These are phyloP conservation scores for Pyrenopolyporus hunteri DNA, from an alignment of 495 filamentous ascomycete genomes.

Conservation along the genomic window DNA sequence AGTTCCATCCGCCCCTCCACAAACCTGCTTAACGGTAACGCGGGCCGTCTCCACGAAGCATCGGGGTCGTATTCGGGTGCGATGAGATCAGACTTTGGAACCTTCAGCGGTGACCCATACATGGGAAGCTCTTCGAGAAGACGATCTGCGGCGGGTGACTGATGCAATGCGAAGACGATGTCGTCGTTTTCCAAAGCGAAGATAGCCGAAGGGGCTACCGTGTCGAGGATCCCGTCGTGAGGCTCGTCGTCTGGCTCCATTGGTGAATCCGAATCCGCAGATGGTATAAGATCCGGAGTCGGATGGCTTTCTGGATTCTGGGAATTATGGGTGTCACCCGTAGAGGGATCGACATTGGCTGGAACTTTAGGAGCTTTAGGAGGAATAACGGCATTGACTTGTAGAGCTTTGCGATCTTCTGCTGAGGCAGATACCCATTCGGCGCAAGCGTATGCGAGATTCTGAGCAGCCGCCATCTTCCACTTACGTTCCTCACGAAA, in stretches of 20 bases:
- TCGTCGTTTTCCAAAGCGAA: constrained; percentile 84
- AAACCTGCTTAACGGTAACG: constrained; percentile 87
- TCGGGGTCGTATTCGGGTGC: constrained; percentile 66
- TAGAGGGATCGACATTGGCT: constrained; percentile 37
- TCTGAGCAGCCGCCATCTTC: constrained; percentile 81
- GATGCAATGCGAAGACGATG: constrained; percentile 76
- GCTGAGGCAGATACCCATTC: constrained; percentile 71
- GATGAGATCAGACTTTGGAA: constrained; percentile 61
- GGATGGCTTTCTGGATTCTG: constrained; percentile 51
- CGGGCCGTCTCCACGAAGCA: constrained; percentile 72
- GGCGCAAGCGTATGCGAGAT: constrained; percentile 78
- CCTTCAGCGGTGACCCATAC: constrained; percentile 68
- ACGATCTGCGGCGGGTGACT: constrained; percentile 76
- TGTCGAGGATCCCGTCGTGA: constrained; percentile 49
- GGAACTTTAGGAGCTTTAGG: constrained; percentile 24
- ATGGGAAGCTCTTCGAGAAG: constrained; percentile 85
- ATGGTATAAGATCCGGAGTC: constrained; percentile 75
- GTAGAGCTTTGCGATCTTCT: constrained; percentile 67
- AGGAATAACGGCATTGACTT: constrained; percentile 63
- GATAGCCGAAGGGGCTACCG: constrained; percentile 72
- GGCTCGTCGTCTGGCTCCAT: constrained; percentile 55
- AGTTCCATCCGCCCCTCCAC: constrained; percentile 80
- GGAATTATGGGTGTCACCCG: constrained; percentile 34
- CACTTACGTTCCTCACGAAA: constrained; percentile 93
- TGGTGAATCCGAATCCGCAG: constrained; percentile 58